Evolutionary conservation across 164 flowering plant genomes (phyloP), one percentile per base, ranked within the genome.

Genomic region (Warburgia ugandensis): DNA sequence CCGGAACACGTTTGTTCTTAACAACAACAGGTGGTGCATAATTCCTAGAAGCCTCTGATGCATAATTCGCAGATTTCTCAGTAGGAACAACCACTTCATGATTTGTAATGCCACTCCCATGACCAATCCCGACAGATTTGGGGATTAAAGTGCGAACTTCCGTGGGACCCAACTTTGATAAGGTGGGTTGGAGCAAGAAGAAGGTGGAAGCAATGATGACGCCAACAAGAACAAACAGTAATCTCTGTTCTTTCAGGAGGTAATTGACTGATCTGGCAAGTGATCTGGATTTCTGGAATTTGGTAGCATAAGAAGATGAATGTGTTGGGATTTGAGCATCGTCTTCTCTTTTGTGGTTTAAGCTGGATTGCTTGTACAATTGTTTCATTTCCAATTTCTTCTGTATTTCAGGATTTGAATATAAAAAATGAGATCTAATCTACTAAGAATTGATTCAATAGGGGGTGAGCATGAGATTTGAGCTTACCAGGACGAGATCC

Each of bases 351-450:
- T 28, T 42, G 39, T 71, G 61, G 44, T 66, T 70, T 12, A 48
- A 35, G 63, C 71, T 74, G 5, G 82, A 54, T 68, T 79, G 92
- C 61, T 81, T 89, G 75, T 83, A 74, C 7, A 86, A 62, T 55
- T 77, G 94, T 54, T 85, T 85, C 94, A 89, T 89, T 20, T 13
- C 41, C n/a, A n/a, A n/a, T n/a, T n/a, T n/a, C n/a, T n/a, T n/a
- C n/a, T n/a, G n/a, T n/a, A n/a, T n/a, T n/a, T n/a, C n/a, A n/a
- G n/a, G n/a, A n/a, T n/a, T n/a, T n/a, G n/a, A n/a, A n/a, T n/a
- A n/a, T n/a, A n/a, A n/a, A n/a, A n/a, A n/a, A n/a, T n/a, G n/a
- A 37, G 41, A 37, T 37, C 41, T 37, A 20, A n/a, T n/a, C n/a
- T n/a, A n/a, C n/a, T n/a, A n/a, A n/a, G n/a, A n/a, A n/a, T n/a